Evolutionary conservation across 805 yeast genomes (phyloP), one percentile per base, ranked within the genome.

Genomic region (Candida koratica): DNA sequence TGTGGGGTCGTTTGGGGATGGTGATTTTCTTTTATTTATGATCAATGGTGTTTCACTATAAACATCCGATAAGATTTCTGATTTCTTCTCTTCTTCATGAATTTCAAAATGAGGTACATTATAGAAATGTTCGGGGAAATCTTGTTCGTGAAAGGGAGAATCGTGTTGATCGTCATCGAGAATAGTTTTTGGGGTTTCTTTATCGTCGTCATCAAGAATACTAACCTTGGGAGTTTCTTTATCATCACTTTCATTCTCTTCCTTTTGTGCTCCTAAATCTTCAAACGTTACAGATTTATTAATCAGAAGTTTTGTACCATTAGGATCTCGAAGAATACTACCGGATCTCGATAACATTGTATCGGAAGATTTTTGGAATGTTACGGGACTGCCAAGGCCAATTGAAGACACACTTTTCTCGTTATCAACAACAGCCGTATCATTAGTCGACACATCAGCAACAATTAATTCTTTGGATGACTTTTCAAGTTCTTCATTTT

Each of bases 401-500:
- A 33, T 22, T 2, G 38, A 32, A 13, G 38, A 33, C 7, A 20
- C 22, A 19, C 36, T 36, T 11, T 6, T 22, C 14, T 37, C 27
- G 27, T 30, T 26, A 23, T 23, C 31, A 8, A 13, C 15, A 2
- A 24, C 25, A 12, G 38, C 35, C 28, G 32, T 34, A n/a, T 43
- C 44, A 13, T 41, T 23, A 25, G 40, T 39, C 17, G 43, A 35
- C 10, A 42, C 42, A 16, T 29, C 36, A 1, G 45, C 38, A 17
- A 24, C 37, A 2, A 24, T 36, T 6, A 44, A 28, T 25, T 46
- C 50, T 32, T 29, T 44, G 1, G 55, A 45, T 16, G 47, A 30
- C 38, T 64, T 56, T 49, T 75, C 82, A 19, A 73, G 54, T 38
- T 82, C 86, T 56, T 86, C 96, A 60, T 90, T 90, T 47, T 86